These are phyloP conservation scores for Martiniozyma abietophila DNA, from an alignment of 805 yeast genomes.

Conservation along the genomic window DNA sequence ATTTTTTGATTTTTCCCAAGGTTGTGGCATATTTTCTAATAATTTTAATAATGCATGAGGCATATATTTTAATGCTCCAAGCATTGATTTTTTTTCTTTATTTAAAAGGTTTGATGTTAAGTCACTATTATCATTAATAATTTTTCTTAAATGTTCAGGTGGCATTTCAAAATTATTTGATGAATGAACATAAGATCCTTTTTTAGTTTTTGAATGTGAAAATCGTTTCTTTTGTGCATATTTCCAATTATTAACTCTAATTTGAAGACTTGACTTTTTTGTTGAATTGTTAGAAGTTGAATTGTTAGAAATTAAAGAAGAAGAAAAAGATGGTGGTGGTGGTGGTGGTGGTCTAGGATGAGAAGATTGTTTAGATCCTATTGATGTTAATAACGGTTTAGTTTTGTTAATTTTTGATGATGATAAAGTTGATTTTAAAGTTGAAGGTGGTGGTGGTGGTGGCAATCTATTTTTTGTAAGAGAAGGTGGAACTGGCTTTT, in stretches of 20 bases:
- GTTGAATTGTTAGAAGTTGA: conserved; percentile 1
- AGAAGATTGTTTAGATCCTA: too few species aligned
- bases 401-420: too few species aligned
- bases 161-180: conserved; percentile 72
- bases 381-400: too few species aligned
- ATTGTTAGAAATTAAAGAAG: conserved; percentile 11
- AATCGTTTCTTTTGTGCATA: conserved; percentile 52
- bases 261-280: too few species aligned
- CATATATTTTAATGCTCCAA: conserved; percentile 88
- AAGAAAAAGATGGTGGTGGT: conserved; percentile 21
- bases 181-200: conserved; percentile 43
- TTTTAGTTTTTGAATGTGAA: conserved; percentile 27
- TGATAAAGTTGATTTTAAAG: too few species aligned
- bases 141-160: conserved; percentile 83
- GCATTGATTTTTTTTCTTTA: conserved; percentile 74
- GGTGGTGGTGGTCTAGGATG: conserved; percentile 28
- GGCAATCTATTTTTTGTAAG: too few species aligned
- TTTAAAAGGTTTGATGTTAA: conserved; percentile 71
- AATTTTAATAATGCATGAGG: conserved; percentile 91
- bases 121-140: conserved; percentile 77
- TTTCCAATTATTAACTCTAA: too few species aligned
- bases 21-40: conserved; percentile 95
- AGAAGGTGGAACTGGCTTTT: too few species aligned
- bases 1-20: conserved; percentile 87
- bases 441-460: neutral